Evolutionary conservation across 2,329 filamentous ascomycete genomes (phyloP).

Genomic region (Emergomyces orientalis): DNA sequence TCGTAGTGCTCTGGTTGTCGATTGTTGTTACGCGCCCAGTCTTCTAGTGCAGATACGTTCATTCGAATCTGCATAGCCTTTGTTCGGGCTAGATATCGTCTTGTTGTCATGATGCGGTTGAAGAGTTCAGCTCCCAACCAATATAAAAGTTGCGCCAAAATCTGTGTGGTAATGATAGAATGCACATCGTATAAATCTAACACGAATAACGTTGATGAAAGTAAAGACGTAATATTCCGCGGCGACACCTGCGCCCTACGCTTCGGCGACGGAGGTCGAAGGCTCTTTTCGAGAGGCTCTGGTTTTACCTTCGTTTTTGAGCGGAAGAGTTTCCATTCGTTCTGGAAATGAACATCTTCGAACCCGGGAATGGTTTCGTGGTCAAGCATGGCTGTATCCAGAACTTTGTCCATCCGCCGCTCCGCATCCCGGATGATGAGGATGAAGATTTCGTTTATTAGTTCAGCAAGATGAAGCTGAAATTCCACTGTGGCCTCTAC

Average conservation of each 20-base stretch:
- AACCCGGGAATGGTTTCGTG: constrained; percentile 97
- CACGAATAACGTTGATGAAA: constrained; percentile 93
- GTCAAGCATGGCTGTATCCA: constrained; percentile 89
- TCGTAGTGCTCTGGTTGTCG: constrained; percentile 92
- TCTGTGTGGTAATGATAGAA: constrained; percentile 87
- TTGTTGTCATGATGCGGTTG: constrained; percentile 94
- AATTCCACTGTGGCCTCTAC: constrained; percentile 76
- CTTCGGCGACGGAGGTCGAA: constrained; percentile 86
- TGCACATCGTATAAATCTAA: constrained; percentile 98
- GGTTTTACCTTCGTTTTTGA: constrained; percentile 80
- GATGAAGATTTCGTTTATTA: constrained; percentile 98
- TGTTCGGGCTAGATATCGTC: constrained; percentile 85
- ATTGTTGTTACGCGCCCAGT: constrained; percentile 92
- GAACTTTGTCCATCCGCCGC: constrained; percentile 86
- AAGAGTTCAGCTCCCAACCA: constrained; percentile 96
- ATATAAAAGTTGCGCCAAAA: constrained; percentile 85
- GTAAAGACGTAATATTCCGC: constrained; percentile 85
- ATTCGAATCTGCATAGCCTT: constrained; percentile 99
- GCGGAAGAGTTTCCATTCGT: constrained; percentile 97
- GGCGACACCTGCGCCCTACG: constrained; percentile 85
- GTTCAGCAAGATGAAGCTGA: constrained; percentile 82
- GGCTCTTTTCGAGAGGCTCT: constrained; percentile 81
- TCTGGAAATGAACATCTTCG: constrained; percentile 92
- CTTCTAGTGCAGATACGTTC: constrained; percentile 91
- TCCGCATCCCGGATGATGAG: constrained; percentile 94